A percentile compares a stretch with the other conserved stretches of the same genome.
These are phyloP conservation scores for Auriculariales sp. DNA, from an alignment of 768 basidiomycete species.

Conservation along the genomic window DNA sequence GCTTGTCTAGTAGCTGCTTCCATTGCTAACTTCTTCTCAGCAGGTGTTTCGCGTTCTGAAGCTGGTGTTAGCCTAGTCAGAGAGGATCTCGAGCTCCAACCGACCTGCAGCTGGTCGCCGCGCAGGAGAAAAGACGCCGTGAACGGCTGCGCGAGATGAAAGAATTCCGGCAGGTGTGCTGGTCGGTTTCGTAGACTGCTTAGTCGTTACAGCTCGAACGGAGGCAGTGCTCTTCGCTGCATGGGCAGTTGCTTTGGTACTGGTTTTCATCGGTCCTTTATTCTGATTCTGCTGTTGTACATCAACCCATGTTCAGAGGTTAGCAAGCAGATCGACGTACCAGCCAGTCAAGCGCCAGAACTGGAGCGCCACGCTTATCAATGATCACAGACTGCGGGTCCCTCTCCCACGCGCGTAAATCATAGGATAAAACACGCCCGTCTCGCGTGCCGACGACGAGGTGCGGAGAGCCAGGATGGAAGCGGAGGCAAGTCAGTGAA, in stretches of 20 bases:
- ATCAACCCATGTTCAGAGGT: too few relatives aligned
- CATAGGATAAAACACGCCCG: conserved; percentile 48
- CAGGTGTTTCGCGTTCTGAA: too few relatives aligned
- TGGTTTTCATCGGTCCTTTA: conserved; percentile 11
- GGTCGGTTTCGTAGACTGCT: conserved; percentile 6
- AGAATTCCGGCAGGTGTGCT: background rate
- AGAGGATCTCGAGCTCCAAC: too few relatives aligned
- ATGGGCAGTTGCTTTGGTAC: background rate
- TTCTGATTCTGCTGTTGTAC: too few relatives aligned
- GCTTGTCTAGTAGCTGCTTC: too few relatives aligned
- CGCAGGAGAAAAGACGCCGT: too few relatives aligned
- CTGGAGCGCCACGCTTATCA: conserved; percentile 29
- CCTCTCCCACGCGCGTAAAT: conserved; percentile 51
- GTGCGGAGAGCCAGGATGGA: conserved; percentile 54
- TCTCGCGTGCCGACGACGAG: conserved; percentile 51
- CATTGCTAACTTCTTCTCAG: too few relatives aligned
- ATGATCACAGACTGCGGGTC: conserved; percentile 40
- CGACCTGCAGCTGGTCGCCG: too few relatives aligned
- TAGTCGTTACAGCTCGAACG: too few relatives aligned
- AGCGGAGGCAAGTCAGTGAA: conserved; percentile 42
- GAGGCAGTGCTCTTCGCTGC: background rate
- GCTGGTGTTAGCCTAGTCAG: too few relatives aligned
- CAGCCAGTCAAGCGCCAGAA: conserved; percentile 45
- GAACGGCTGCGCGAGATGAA: conserved; percentile 9
- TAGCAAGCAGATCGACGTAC: conserved; percentile 18